Conservation (phyloP, 2,329 filamentous ascomycete genomes). For the Fusarium sp. region DNA sequence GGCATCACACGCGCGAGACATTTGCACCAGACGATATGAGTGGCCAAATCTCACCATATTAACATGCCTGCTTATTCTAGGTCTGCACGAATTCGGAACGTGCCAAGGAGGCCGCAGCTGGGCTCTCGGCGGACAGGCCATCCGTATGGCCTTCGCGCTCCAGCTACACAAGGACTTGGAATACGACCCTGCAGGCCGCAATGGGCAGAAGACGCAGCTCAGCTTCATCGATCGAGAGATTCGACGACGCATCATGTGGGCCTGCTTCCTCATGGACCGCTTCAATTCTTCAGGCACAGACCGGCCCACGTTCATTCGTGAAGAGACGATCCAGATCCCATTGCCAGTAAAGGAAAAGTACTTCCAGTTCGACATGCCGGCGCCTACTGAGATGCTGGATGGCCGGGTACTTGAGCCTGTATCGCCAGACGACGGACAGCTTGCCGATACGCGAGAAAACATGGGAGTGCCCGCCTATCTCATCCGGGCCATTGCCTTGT, state of each 20-base stretch:
- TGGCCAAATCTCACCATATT: conserved; percentile 96
- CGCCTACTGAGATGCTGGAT: conserved; percentile 81
- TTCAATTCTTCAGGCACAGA: conserved; percentile 97
- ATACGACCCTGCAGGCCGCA: conserved; percentile 74
- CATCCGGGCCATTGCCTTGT: conserved; percentile 82
- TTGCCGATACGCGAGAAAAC: conserved; percentile 75
- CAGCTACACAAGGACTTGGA: conserved; percentile 93
- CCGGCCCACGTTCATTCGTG: conserved; percentile 86
- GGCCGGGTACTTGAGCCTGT: conserved; percentile 72
- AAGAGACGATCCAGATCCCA: conserved; percentile 87
- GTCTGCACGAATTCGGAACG: conserved; percentile 94
- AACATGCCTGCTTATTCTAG: conserved; percentile 86
- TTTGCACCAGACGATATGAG: conserved; percentile 86
- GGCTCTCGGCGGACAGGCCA: conserved; percentile 93
- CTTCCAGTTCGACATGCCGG: conserved; percentile 90
- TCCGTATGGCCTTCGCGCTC: conserved; percentile 95
- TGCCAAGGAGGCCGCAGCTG: conserved; percentile 96
- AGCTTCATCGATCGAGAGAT: conserved; percentile 96
- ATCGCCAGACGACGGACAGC: conserved; percentile 67
- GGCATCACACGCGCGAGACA: conserved; percentile 86
- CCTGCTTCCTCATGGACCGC: conserved; percentile 95
- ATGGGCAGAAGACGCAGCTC: conserved; percentile 67
- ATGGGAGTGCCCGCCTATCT: conserved; percentile 96
- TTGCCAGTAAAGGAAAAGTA: conserved; percentile 88
- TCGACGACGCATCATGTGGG: conserved; percentile 94